phyloP scores from a whole-genome alignment of 2,329 filamentous ascomycete species.

The Colletotrichum kahawae region DNA sequence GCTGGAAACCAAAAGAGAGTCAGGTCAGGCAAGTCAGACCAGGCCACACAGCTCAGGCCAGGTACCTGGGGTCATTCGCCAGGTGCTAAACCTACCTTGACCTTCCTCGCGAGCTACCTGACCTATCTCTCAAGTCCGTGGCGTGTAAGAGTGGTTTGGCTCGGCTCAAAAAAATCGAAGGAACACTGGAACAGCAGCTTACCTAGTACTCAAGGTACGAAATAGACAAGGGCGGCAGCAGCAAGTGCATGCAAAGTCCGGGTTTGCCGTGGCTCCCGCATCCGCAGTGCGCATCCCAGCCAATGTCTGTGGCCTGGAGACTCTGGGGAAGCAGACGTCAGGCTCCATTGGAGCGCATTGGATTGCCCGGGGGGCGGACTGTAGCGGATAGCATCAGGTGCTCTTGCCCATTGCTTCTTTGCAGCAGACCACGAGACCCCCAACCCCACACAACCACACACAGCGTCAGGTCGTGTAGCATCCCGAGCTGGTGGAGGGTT shows the following conservation, averaged over 20 bases:
- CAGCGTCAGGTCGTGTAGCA: neutral
- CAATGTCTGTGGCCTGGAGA: neutral
- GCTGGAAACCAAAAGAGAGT: neutral
- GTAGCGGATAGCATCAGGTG: neutral
- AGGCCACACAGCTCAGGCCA: neutral
- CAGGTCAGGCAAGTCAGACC: neutral
- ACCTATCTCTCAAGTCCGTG: neutral
- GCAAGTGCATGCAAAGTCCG: neutral
- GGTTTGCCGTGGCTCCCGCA: neutral
- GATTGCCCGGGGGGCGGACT: neutral
- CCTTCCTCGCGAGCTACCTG: neutral
- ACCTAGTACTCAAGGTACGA: neutral
- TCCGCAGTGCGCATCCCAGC: neutral
- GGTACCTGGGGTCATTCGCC: neutral
- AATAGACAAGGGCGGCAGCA: neutral
- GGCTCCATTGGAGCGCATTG: neutral
- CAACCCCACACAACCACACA: neutral
- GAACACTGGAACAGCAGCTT: neutral
- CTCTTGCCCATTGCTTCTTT: slow-evolving; percentile 1
- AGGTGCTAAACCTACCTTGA: neutral
- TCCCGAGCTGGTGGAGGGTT: neutral
- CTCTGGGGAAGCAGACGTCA: neutral
- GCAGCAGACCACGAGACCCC: slow-evolving; percentile 12
- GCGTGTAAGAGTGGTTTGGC: neutral
- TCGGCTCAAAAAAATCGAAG: neutral